Base-by-base conservation (phyloP, 192 early-diverging fungal species). In the Mortierella antarctica region DNA sequence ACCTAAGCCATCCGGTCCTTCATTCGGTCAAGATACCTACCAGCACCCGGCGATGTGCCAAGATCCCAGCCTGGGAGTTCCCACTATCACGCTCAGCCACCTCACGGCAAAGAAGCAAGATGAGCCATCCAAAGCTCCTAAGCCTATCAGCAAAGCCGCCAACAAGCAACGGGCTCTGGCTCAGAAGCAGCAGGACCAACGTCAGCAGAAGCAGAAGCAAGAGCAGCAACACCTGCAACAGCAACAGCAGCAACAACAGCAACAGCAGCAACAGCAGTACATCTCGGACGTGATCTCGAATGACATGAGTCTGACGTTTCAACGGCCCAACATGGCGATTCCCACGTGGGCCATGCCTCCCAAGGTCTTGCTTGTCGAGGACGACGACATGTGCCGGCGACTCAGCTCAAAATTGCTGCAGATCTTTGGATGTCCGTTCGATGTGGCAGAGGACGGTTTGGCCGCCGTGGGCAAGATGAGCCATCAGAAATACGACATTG, bases 401-500 rank as follows among this genome's bases (percentile, higher is more conserved):
- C 62, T 90, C 5, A 83, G 91, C 41, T 84, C 83, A 8, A 82
- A 86, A 31, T 49, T 92, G 7, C 73, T 94, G 12, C 83, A 90
- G 67, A 69, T 89, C 4, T 90, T 93, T 83, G 92, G 92, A 6
- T 93, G 91, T 62, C 65, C 86, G 0, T 87, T 90, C 82, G 92
- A 93, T 71, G 83, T 92, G 6, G 93, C 90, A 8, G 85, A 84
- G 10, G 92, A 93, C 71, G 93, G 93, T 7, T 62, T 91, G 15
- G 88, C 88, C 46, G 93, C 93, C 14, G 83, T 94, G 14, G 82
- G 88, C 48, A 85, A 86, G 41, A 89, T 89, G 71, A 84, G 83
- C 21, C 58, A 85, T 11, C 86, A 84, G 69, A 93, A 90, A 82
- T 94, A 93, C 65, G 93, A 94, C 68, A 74, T 94, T 52, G 90